Percentiles rank a stretch among this genome's conserved stretches.
These are phyloP conservation scores for Puccinia hordei DNA, from an alignment of 1,284 basidiomycete genomes.

Conservation along the genomic window DNA sequence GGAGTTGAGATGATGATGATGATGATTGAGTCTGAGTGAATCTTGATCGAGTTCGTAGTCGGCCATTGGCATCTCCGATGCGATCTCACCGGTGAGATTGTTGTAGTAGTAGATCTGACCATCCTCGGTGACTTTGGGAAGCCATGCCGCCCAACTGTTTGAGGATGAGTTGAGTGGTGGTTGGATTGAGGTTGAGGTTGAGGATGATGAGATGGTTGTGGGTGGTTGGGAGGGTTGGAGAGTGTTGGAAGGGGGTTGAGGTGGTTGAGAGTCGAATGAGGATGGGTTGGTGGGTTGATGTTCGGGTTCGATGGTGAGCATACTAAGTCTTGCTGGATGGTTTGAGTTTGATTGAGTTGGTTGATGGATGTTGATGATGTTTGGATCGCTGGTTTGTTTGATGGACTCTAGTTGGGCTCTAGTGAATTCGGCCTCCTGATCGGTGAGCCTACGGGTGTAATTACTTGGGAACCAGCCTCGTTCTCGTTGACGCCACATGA, in stretches of 20 bases:
- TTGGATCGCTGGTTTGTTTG: constrained; percentile 1
- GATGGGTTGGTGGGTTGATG: neutral
- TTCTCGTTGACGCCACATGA: constrained; percentile 71
- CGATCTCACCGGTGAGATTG: constrained; percentile 80
- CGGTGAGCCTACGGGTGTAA: constrained; percentile 78
- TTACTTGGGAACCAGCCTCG: constrained; percentile 98
- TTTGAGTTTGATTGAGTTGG: neutral
- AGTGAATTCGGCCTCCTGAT: constrained; percentile 66
- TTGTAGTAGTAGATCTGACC: constrained; percentile 88
- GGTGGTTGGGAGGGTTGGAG: constrained; percentile 7
- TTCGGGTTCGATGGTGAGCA: constrained; percentile 18
- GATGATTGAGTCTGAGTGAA: neutral
- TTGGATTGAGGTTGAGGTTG: constrained; percentile 20
- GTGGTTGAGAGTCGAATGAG: constrained; percentile 27
- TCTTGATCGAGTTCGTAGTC: constrained; percentile 40
- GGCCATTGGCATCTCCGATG: constrained; percentile 73
- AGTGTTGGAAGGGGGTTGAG: neutral
- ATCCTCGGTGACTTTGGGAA: constrained; percentile 53
- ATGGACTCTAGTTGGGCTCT: constrained; percentile 58
- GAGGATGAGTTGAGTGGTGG: neutral
- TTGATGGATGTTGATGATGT: constrained; percentile 24
- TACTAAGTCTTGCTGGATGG: constrained; percentile 29
- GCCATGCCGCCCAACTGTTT: constrained; percentile 55
- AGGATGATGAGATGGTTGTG: constrained; percentile 4
- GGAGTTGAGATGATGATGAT: neutral